phyloP scores from a whole-genome alignment of 495 filamentous ascomycete genomes.

The Annulohypoxylon bovei region DNA sequence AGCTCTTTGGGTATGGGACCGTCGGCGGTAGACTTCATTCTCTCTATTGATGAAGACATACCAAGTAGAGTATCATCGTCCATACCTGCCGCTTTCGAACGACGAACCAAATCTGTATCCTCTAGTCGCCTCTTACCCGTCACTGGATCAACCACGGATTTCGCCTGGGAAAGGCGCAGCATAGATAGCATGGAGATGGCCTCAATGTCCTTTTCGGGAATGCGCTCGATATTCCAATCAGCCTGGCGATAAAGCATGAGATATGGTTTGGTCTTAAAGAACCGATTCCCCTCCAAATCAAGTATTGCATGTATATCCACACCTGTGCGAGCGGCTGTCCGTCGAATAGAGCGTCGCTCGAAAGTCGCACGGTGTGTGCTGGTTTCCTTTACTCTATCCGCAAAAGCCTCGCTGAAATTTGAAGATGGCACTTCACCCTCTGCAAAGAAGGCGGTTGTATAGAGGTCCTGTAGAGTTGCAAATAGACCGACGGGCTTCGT shows the following conservation, averaged over 20 bases:
- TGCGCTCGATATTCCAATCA: conserved; percentile 43
- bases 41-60: neutral
- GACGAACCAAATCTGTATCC: conserved; percentile 48
- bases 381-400: neutral
- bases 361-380: neutral
- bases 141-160: conserved; percentile 37
- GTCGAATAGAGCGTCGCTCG: neutral
- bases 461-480: conserved; percentile 29
- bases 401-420: conserved; percentile 37
- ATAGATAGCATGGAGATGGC: conserved; percentile 27
- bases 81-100: conserved; percentile 38
- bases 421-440: conserved; percentile 47
- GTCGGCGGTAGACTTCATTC: neutral
- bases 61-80: conserved; percentile 26
- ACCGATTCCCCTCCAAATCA: conserved; percentile 29
- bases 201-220: conserved; percentile 47
- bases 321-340: neutral
- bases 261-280: conserved; percentile 48
- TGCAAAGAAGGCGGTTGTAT: conserved; percentile 42
- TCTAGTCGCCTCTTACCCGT: conserved; percentile 42
- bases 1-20: no score
- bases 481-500: conserved; percentile 43
- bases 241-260: conserved; percentile 40
- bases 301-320: conserved; percentile 3
- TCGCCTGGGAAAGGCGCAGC: conserved; percentile 42